A percentile compares a stretch with the other conserved stretches of the same genome.
Conservation (phyloP, 139 green algal species). For the Pseudopediastrum boryanum region DNA sequence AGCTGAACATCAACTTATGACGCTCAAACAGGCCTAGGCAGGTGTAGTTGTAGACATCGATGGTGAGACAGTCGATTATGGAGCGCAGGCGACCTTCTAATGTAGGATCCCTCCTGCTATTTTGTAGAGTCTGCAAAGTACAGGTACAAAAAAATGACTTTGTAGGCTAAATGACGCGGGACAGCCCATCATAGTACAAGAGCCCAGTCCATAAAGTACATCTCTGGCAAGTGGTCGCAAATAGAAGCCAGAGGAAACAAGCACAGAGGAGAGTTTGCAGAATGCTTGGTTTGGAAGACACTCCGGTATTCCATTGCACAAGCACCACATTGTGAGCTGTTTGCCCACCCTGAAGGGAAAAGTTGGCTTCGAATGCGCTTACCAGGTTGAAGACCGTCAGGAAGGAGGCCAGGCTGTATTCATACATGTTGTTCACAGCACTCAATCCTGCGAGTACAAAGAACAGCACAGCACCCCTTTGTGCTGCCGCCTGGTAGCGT, state of each 20-base stretch:
- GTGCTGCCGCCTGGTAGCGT: slow-evolving; percentile 72
- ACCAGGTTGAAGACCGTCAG: slow-evolving; percentile 71
- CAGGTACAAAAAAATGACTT: not conserved
- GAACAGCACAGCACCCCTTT: slow-evolving; percentile 77
- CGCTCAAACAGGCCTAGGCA: slow-evolving; percentile 85
- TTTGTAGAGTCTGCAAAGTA: slow-evolving; percentile 51
- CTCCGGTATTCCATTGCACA: too few species aligned
- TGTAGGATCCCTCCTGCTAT: slow-evolving; percentile 68
- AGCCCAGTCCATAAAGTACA: too few species aligned
- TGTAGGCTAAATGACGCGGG: too few species aligned
- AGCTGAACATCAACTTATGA: slow-evolving; percentile 73
- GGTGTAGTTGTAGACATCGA: slow-evolving; percentile 80
- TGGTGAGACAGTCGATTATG: slow-evolving; percentile 76
- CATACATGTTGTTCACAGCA: slow-evolving; percentile 89
- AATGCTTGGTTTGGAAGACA: too few species aligned
- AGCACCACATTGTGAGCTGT: too few species aligned
- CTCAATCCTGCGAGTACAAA: slow-evolving; percentile 85
- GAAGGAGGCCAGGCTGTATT: slow-evolving; percentile 80
- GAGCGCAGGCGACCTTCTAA: slow-evolving; percentile 71
- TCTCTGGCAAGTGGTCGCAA: too few species aligned
- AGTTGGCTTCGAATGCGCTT: too few species aligned
- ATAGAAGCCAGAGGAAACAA: too few species aligned
- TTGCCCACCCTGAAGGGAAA: too few species aligned
- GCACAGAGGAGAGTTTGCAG: too few species aligned
- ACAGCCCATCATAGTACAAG: too few species aligned